A percentile compares a stretch with the other conserved stretches of the same genome.
Conservation (phyloP, 2,329 filamentous ascomycete species). For the Alternaria brassicae region DNA sequence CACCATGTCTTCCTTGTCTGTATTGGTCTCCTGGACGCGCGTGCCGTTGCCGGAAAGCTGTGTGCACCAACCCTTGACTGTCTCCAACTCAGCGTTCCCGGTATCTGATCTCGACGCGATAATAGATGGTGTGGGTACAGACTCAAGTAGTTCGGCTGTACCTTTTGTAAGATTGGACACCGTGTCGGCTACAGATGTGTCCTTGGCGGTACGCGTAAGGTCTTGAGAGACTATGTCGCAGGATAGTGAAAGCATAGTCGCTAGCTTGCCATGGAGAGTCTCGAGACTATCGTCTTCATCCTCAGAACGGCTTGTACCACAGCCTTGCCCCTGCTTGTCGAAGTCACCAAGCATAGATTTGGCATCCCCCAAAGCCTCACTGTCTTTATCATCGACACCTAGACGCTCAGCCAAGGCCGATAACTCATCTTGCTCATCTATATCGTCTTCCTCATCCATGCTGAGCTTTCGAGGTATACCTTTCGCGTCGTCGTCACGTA, state of each 20-base stretch:
- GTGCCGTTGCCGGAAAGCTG: slow-evolving; percentile 21
- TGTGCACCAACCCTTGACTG: slow-evolving; percentile 17
- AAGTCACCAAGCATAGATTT: slow-evolving; percentile 4
- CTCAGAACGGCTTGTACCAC: neutral
- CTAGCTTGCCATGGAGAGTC: neutral
- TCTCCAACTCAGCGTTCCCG: slow-evolving; percentile 16
- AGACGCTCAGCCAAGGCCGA: neutral
- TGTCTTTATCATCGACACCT: neutral
- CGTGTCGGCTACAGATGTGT: neutral
- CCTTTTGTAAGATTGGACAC: neutral
- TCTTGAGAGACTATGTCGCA: neutral
- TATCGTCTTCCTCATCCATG: neutral
- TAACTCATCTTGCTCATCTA: too few species aligned
- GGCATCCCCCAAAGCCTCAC: neutral
- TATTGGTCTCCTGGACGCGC: slow-evolving; percentile 12
- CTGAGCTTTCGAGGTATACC: neutral
- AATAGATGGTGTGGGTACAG: slow-evolving; percentile 2
- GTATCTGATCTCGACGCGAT: slow-evolving; percentile 25
- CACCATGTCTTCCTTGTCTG: slow-evolving; percentile 16
- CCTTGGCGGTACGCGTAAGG: neutral
- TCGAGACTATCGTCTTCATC: slow-evolving; percentile 8
- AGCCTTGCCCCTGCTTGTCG: neutral
- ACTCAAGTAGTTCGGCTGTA: neutral
- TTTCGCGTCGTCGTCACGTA: neutral
- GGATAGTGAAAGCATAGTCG: neutral